A percentile compares a stretch with the other conserved stretches of the same genome.
These are phyloP conservation scores for Halenospora varia DNA, from an alignment of 495 filamentous ascomycete species.

Conservation along the genomic window DNA sequence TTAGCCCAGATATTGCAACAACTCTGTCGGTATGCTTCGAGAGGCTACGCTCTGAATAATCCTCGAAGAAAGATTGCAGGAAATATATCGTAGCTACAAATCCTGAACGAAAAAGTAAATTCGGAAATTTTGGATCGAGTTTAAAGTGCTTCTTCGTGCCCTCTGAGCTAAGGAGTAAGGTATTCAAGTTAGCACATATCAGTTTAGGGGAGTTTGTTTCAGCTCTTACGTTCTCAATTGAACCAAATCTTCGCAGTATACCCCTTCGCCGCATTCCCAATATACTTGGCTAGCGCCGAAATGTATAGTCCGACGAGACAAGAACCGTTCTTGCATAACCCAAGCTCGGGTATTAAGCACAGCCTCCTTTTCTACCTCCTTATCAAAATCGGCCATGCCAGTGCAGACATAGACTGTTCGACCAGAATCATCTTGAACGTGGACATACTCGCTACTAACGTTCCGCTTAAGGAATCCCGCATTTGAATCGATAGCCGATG, in stretches of 20 bases:
- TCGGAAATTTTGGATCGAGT: neutral
- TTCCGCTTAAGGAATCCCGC: neutral
- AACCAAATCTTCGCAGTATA: neutral
- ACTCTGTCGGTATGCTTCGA: neutral
- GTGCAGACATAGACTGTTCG: neutral
- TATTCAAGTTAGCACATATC: too few relatives aligned
- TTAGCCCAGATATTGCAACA: neutral
- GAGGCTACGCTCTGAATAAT: neutral
- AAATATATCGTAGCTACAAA: neutral
- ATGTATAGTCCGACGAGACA: constrained; percentile 24
- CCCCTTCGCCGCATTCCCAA: constrained; percentile 27
- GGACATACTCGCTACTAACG: neutral
- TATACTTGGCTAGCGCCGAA: constrained; percentile 25
- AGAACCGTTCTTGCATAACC: constrained; percentile 33
- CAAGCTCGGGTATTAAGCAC: constrained; percentile 29
- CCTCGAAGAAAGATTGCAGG: neutral
- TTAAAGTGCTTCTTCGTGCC: too few relatives aligned
- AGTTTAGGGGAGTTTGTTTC: too few relatives aligned
- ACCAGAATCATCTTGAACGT: neutral
- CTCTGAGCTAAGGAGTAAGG: too few relatives aligned
- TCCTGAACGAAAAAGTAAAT: neutral
- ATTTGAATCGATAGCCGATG: neutral
- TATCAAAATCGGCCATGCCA: neutral
- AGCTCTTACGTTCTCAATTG: neutral
- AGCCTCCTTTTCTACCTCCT: neutral